Evolutionary conservation across 768 basidiomycete species (phyloP), one percentile per base, ranked within the genome.

Genomic region (Boletellus ananas): DNA sequence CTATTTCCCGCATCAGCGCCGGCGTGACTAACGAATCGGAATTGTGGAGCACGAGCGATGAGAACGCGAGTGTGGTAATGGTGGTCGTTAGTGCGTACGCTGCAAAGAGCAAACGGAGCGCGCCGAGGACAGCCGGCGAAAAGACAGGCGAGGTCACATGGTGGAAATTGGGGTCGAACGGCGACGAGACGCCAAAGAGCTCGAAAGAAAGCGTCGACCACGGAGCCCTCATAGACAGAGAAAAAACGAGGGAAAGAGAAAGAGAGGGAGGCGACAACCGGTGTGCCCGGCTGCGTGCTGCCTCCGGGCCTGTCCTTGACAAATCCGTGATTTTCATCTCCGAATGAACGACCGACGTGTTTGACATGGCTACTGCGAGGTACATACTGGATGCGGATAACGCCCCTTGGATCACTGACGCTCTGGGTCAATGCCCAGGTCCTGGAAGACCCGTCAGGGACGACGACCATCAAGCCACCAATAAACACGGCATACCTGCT

Each of bases 31-130:
- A 45, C 68, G 76, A 43, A 50, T 51, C 31, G 68, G 63, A 0
- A 52, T 46, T 16, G 23, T 58, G n/a, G 67, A 64, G 23, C 55
- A 58, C 49, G 58, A 66, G 68, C 72, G 43, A 71, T 58, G 41
- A 16, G 11, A 38, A 57, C 4, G 43, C 51, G 33, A 66, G 50
- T 76, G 61, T 4, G 65, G 70, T 37, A 73, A 70, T 40, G 78
- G 47, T 4, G 70, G 56, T 20, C 38, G 73, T 45, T 39, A 81
- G 64, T 0, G 77, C 70, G 54, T 84, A 87, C 1, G 76, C 40
- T 1, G 79, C 83, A 25, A 85, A 55, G 3, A 73, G 47, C 25
- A 77, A 58, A 37, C 84, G 73, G 29, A 81, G 51, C 4, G 48
- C 47, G 1, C 74, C 80, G 27, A 86, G 73, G 18, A 62, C 50